Evolutionary conservation across 495 filamentous ascomycete species (phyloP).

Genomic region (Hypoxylon fuscum): DNA sequence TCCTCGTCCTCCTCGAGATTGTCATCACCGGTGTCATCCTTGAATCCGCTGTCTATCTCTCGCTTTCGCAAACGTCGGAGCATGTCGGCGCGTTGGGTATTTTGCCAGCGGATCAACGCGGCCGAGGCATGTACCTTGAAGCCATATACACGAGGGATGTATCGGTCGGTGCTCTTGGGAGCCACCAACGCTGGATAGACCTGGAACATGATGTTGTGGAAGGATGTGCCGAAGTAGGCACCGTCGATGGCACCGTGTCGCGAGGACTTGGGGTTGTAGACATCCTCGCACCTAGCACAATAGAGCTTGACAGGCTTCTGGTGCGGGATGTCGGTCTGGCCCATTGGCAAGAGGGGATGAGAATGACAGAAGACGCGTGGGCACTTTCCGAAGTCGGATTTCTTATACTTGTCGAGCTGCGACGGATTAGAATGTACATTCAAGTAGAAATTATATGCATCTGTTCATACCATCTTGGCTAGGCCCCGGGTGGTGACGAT

Average conservation of each 20-base stretch:
- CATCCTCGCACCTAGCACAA: constrained; percentile 95
- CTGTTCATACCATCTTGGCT: constrained; percentile 85
- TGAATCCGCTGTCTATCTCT: constrained; percentile 68
- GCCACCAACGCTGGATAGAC: constrained; percentile 92
- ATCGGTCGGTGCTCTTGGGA: constrained; percentile 82
- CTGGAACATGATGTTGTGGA: constrained; percentile 99
- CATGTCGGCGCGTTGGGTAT: constrained; percentile 79
- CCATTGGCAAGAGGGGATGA: constrained; percentile 92
- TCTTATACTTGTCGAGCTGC: constrained; percentile 98
- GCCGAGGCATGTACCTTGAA: constrained; percentile 94
- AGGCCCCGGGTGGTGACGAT: constrained; percentile 95
- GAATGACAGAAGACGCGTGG: constrained; percentile 92
- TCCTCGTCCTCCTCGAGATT: constrained; percentile 57
- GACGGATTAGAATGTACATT: neutral
- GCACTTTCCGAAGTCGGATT: constrained; percentile 97
- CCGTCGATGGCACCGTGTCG: constrained; percentile 95
- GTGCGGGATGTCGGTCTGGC: constrained; percentile 85
- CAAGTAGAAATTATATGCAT: neutral
- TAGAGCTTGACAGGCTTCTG: constrained; percentile 92
- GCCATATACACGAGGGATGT: constrained; percentile 89
- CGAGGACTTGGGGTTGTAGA: constrained; percentile 98
- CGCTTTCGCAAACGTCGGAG: constrained; percentile 69
- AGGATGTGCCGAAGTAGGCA: constrained; percentile 96
- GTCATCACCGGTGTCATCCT: constrained; percentile 54
- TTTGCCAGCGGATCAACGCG: constrained; percentile 91